A percentile compares a stretch with the other conserved stretches of the same genome.
Evolutionary conservation across 2,329 filamentous ascomycete species (phyloP).

Genomic region (Aspergillus fischeri): DNA sequence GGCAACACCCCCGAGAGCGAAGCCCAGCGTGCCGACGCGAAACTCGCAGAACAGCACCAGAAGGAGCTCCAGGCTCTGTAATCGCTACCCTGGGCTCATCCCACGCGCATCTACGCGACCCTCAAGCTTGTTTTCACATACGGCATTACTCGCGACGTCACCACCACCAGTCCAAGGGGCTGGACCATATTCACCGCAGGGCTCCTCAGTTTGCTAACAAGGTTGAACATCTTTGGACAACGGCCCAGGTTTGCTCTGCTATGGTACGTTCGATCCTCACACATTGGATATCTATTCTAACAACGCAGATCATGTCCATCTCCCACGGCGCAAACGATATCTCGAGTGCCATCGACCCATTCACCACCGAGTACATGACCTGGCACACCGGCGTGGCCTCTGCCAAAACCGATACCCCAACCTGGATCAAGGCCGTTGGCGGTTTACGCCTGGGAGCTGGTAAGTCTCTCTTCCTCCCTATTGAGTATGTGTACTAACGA

Average conservation of each 20-base stretch:
- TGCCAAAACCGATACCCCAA: slow-evolving; percentile 30
- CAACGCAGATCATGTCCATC: slow-evolving; percentile 38
- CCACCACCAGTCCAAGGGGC: too few species aligned
- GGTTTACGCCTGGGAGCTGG: too few species aligned
- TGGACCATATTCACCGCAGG: slow-evolving; percentile 20
- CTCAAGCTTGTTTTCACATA: too few species aligned
- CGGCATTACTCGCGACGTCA: slow-evolving; percentile 33
- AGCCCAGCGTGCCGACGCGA: too few species aligned
- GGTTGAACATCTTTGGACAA: slow-evolving; percentile 43
- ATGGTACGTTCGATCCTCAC: too few species aligned
- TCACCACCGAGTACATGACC: slow-evolving; percentile 35
- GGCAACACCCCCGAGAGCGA: too few species aligned
- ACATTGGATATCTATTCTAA: too few species aligned
- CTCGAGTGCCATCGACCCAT: slow-evolving; percentile 42
- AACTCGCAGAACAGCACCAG: too few species aligned
- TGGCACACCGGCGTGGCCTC: slow-evolving; percentile 29
- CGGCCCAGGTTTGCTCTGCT: too few species aligned
- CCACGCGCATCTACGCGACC: slow-evolving; percentile 21
- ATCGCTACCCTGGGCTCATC: too few species aligned
- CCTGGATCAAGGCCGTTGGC: slow-evolving; percentile 23
- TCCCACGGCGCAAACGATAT: slow-evolving; percentile 46
- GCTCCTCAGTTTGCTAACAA: slow-evolving; percentile 44
- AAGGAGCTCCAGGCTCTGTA: too few species aligned
- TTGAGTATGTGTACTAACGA: too few species aligned
- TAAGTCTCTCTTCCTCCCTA: slow-evolving; percentile 15